Conservation (phyloP, 148 eudicot genomes). For the Dysphania ambrosioides region DNA sequence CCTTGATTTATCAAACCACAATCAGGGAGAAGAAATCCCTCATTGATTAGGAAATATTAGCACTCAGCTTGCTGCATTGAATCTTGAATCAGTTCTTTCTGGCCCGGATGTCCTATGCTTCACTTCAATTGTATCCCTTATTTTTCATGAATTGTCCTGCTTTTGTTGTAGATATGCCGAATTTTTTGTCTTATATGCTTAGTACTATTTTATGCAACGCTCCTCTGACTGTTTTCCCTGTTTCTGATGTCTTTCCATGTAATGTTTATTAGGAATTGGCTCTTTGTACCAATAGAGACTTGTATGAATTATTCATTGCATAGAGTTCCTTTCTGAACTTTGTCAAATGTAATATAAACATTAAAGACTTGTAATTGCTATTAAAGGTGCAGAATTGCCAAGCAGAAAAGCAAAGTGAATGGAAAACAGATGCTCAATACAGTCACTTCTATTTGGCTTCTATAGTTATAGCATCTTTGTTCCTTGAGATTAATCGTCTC, state of each 20-base stretch:
- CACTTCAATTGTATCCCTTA: neutral
- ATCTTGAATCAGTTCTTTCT: slow-evolving; percentile 11
- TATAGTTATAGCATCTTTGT: neutral
- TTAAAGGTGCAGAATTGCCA: neutral
- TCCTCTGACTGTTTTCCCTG: neutral
- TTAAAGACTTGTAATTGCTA: neutral
- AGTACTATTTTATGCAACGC: neutral
- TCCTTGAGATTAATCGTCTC: neutral
- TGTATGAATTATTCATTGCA: neutral
- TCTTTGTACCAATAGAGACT: neutral
- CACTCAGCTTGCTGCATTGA: neutral
- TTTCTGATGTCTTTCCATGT: neutral
- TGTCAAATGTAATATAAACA: neutral
- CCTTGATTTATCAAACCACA: slow-evolving; percentile 30
- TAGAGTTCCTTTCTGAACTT: neutral
- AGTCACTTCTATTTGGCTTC: neutral
- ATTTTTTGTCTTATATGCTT: neutral
- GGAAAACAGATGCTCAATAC: neutral
- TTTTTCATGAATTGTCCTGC: neutral
- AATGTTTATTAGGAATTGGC: neutral
- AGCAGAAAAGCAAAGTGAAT: neutral
- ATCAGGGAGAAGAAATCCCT: slow-evolving; percentile 17
- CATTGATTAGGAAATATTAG: slow-evolving; percentile 18
- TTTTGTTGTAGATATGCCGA: neutral
- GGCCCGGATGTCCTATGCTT: neutral